phyloP scores from a whole-genome alignment of 805 yeast genomes.

The Ogataea ramenticola region DNA sequence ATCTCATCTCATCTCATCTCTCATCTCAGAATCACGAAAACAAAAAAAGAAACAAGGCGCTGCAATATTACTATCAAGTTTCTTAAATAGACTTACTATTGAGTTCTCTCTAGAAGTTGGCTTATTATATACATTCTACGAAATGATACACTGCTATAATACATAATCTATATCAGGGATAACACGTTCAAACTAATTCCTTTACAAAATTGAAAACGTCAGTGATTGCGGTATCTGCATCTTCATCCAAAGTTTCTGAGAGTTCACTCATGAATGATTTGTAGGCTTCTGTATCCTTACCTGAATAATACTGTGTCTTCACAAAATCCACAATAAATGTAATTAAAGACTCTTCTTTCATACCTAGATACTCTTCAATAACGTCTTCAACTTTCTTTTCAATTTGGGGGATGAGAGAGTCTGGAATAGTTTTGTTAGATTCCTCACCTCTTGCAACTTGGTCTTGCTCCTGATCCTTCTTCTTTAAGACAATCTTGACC shows the following conservation, averaged over 20 bases:
- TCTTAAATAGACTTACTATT: no score
- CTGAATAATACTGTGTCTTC: conserved; percentile 24
- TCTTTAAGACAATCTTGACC: conserved; percentile 16
- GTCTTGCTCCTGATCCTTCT: conserved; percentile 8
- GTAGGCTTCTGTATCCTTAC: conserved; percentile 20
- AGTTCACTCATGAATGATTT: conserved; percentile 36
- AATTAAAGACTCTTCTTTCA: conserved; percentile 43
- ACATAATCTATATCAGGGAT: no score
- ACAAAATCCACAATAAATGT: conserved; percentile 35
- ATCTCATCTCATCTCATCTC: no score
- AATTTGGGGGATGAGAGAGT: conserved; percentile 16
- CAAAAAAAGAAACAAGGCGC: no score
- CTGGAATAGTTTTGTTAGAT: conserved; percentile 6
- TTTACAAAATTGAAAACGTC: conserved; percentile 5
- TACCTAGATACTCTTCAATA: conserved; percentile 46
- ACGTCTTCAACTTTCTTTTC: conserved; percentile 32
- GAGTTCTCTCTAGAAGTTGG: no score
- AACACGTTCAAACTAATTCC: neutral
- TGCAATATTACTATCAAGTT: no score
- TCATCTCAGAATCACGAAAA: no score
- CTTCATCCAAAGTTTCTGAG: conserved; percentile 40
- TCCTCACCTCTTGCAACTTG: no score
- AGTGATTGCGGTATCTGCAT: conserved; percentile 24
- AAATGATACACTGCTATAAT: no score
- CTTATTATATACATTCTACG: no score